Base-by-base conservation (phyloP, 805 yeast genomes). In the Candida methanosorbosa region DNA sequence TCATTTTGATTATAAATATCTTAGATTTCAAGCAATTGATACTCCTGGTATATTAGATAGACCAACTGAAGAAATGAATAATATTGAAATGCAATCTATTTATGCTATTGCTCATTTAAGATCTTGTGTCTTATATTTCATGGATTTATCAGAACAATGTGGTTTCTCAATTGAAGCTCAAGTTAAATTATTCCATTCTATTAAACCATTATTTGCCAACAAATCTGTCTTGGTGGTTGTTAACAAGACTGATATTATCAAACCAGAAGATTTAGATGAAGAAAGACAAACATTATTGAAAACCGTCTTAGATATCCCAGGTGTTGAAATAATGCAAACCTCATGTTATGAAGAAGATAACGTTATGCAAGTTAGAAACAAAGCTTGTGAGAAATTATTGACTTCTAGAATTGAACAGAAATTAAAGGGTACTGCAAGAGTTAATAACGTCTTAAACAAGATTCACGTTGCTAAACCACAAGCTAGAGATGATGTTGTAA, bases 41-140 rank as follows among this genome's bases (percentile, higher is more conserved):
- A 92, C 98, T 26, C 98, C 99, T 23, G 99, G 99, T 69, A 88
- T 92, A 52, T 70, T 92, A 59, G 99, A 92, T 64, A 79, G 97
- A 61, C 98, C 98, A 40, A 87, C 97, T 30, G 99, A 92, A 63
- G 98, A 92, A 59, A 92, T 92, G 99, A 92, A 92, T 70, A 92
- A 92, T 64, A 92, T 92, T 61, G 99, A 92, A 69, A 92, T 92
- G 98, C 99, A 92, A 68, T 83, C 95, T 33, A 92, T 92, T 54
- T 92, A 92, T 54, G 98, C 98, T 42, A 87, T 92, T 70, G 98
- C 98, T 23, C 98, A 92, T 64, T 75, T 92, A 61, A 78, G 97
- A 59, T 88, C 97, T 20, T 85, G 97, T 61, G 95, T 92, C 30
- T 64, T 92, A 54, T 92, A 92, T 67, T 92, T 92, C 57, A 92